Evolutionary conservation across 2,329 filamentous ascomycete genomes (phyloP), one percentile per base, ranked within the genome.

Genomic region (Drechslerella coelobrocha): DNA sequence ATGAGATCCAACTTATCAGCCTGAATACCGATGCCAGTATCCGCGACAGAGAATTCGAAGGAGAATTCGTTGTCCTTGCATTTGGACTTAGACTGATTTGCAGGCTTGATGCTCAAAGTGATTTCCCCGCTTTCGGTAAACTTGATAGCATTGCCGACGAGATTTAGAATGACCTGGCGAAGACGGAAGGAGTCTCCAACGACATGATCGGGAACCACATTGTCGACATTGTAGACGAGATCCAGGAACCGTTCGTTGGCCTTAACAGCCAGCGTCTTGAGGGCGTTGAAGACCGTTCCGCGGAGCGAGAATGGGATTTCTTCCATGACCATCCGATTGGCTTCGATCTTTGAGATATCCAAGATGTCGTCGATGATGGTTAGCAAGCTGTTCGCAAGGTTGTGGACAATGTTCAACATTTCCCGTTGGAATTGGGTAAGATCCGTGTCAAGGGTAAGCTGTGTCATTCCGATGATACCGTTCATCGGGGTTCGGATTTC

Each of bases 341-440:
- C 94, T 81, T 97, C 94, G 75, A 99, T 89, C 83, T 89, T 89
- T 73, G 87, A 89, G 75, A 89, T 79, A 82, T 89, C 87, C 74
- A 89, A 78, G 77, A 89, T 89, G 77, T 89, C 87, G 78, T 99
- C 93, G 77, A 99, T 97, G 75, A 99, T 97, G 53, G 93, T 97
- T 76, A 99, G 82, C 76, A 99, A 82, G 80, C 93, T 96, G 81
- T 97, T 97, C 74, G 93, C 94, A 75, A 97, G 83, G 77, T 95
- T 96, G 80, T 97, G 93, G 75, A 99, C 93, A 76, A 97, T 96
- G 76, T 97, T 97, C 79, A 97, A 82, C 93, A 97, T 97, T 81
- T 99, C 94, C 75, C 94, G 88, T 77, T 97, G 94, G 77, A 96
- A 95, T 77, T 92, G 90, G 48, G 92, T 96, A 66, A 99, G 83